Evolutionary conservation across 2,329 filamentous ascomycete genomes (phyloP).

Genomic region (Colletotrichum chrysophilum): DNA sequence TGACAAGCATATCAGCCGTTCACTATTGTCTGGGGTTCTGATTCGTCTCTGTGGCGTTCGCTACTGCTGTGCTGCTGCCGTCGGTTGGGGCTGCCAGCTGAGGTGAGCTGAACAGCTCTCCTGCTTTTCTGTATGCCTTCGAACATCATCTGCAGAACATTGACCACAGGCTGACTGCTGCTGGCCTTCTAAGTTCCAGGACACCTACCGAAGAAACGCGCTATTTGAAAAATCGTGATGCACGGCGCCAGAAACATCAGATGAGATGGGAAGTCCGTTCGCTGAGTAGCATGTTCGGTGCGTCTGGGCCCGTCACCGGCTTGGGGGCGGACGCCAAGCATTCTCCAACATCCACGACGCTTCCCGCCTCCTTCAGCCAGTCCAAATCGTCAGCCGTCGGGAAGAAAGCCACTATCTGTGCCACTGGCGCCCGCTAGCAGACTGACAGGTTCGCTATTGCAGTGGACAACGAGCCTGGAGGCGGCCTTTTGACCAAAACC

Average conservation of each 20-base stretch:
- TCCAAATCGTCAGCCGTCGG: not conserved
- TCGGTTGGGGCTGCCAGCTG: not conserved
- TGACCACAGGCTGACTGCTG: not conserved
- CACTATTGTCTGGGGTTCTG: not conserved
- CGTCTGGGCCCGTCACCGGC: not conserved
- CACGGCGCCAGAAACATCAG: not conserved
- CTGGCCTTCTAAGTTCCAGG: not conserved
- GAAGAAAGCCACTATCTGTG: not conserved
- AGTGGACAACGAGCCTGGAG: not conserved
- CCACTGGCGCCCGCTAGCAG: not conserved
- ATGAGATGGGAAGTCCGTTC: not conserved
- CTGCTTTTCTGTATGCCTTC: not conserved
- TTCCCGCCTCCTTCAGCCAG: not conserved
- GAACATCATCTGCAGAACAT: not conserved
- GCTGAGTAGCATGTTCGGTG: not conserved
- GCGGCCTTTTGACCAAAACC: not conserved
- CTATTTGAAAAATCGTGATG: not conserved
- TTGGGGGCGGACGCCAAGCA: not conserved
- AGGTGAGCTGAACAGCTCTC: not conserved
- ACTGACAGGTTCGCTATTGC: not conserved
- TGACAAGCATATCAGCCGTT: slow-evolving; percentile 5
- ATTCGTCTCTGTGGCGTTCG: not conserved
- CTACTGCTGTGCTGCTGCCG: not conserved
- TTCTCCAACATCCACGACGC: not conserved
- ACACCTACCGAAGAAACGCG: not conserved